Conservation (phyloP, 768 basidiomycete genomes). For the Neoboletus brunneissimus region DNA sequence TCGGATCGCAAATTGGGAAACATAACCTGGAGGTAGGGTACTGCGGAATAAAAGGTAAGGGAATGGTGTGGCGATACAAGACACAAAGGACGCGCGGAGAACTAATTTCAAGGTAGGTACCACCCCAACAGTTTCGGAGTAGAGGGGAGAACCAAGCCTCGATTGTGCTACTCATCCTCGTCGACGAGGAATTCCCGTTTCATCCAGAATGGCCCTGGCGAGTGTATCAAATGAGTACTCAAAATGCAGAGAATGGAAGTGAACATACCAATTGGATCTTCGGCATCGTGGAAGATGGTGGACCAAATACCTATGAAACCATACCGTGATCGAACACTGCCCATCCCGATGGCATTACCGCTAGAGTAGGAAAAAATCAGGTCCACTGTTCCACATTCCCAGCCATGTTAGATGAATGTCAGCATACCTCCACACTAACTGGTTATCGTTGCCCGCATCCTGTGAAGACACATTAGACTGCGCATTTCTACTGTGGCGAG, state of each 20-base stretch:
- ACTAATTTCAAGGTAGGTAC: neutral
- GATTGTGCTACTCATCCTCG: conserved; percentile 19
- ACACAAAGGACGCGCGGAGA: neutral
- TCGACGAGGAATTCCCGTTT: conserved; percentile 22
- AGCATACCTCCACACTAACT: conserved; percentile 56
- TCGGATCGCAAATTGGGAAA: neutral
- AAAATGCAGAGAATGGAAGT: neutral
- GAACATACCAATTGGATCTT: conserved; percentile 45
- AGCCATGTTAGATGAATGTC: neutral
- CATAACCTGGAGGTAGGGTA: neutral
- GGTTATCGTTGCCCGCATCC: conserved; percentile 51
- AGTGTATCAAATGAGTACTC: neutral
- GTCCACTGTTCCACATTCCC: neutral
- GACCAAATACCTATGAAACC: conserved; percentile 59
- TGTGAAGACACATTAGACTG: conserved; percentile 21
- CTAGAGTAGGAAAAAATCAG: conserved; percentile 31
- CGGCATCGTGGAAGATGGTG: conserved; percentile 43
- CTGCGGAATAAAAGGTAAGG: neutral
- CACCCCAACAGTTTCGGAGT: neutral
- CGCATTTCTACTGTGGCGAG: neutral
- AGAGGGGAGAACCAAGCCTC: neutral
- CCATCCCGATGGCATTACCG: conserved; percentile 61
- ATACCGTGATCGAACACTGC: conserved; percentile 54
- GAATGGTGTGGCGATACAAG: too few relatives aligned
- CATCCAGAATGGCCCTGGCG: conserved; percentile 31